Evolutionary conservation across 2,329 filamentous ascomycete species (phyloP), one percentile per base, ranked within the genome.

Genomic region (Dactylellina parvicollis): DNA sequence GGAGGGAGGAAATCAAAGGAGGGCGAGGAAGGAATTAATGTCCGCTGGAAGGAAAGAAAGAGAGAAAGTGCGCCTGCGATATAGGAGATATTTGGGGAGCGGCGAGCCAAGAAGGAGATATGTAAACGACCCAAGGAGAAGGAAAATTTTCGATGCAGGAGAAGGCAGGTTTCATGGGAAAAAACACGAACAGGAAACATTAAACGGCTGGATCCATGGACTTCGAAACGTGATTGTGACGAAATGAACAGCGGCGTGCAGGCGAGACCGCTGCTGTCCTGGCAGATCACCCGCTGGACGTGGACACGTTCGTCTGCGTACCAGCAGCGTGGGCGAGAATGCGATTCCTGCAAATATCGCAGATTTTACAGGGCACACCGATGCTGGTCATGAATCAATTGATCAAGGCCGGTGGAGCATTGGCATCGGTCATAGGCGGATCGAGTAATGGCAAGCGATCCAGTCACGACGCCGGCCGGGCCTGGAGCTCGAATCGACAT

Each of bases 161-260:
- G 49, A 12, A 54, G 66, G 59, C 36, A 57, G 40, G 69, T 73
- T 73, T 73, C 69, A 73, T 55, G 47, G 46, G n/a, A n/a, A 22
- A 40, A 56, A 54, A 14, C 26, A 49, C 38, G 16, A 46, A 46
- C 38, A 16, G 50, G 30, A n/a, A 56, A 32, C 47, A 55, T 46
- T 60, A 47, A 66, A 64, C 66, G 66, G 66, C 40, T 38, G 49
- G n/a, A 42, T 59, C 52, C 60, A 54, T 52, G 12, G 34, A 5
- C 12, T 59, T 40, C 52, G 46, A 71, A 71, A 59, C 69, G 69
- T 73, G 69, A 73, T 73, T 66, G 69, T 73, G 69, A 73, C 69
- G 69, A 56, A 65, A 73, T 61, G 7, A 14, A 56, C 36, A 60
- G 26, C 36, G 49, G 36, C 55, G 16, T 73, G 69, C 69, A 73